Conservation (phyloP, 2,329 filamentous ascomycete species). For the Colletotrichum sublineola region DNA sequence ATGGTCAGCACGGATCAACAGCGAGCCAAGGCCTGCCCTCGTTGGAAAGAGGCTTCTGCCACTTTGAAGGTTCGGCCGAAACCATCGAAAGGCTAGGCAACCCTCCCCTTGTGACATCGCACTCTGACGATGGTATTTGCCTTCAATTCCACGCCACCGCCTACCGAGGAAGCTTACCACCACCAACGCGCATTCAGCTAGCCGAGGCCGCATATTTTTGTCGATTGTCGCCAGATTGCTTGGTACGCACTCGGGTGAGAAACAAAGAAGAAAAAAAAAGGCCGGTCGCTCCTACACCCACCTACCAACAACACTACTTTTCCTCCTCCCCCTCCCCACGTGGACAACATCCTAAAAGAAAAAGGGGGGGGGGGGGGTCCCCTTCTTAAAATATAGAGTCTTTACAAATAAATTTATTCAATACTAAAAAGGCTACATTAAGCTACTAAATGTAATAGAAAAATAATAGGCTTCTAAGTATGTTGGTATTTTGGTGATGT, state of each 20-base stretch:
- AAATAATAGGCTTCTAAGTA: too few species aligned
- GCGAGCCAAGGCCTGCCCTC: conserved; percentile 9
- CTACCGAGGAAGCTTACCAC: not conserved
- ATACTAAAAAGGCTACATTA: too few species aligned
- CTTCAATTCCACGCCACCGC: not conserved
- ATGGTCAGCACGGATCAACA: conserved; percentile 9
- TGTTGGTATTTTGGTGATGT: too few species aligned
- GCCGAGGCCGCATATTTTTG: not conserved
- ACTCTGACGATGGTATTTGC: not conserved
- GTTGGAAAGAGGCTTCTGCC: conserved; percentile 13
- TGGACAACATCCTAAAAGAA: too few species aligned
- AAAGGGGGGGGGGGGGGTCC: too few species aligned
- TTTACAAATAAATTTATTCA: too few species aligned
- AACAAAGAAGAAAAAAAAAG: too few species aligned
- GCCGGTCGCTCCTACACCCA: too few species aligned
- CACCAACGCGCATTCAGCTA: not conserved
- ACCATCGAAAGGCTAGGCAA: not conserved
- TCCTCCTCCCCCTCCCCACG: too few species aligned
- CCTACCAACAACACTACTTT: too few species aligned
- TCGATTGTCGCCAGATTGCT: not conserved
- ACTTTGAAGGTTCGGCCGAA: conserved; percentile 27
- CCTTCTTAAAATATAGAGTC: too few species aligned
- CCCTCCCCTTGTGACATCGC: not conserved
- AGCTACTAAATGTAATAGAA: too few species aligned
- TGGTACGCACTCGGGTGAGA: not conserved